Evolutionary conservation across 257 asterid genomes (phyloP).

Genomic region (Solanum appendiculatum): DNA sequence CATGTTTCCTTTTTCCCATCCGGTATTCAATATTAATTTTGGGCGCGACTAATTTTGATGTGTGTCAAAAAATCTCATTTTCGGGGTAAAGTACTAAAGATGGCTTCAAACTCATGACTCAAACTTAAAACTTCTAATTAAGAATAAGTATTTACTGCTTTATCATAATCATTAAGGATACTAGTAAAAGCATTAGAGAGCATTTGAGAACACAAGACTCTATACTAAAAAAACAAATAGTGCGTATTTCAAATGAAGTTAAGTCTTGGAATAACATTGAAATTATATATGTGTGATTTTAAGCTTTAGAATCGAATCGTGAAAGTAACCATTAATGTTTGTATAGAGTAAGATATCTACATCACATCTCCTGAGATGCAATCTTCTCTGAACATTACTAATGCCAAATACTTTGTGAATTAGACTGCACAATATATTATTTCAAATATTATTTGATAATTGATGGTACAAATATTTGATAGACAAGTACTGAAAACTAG

Average conservation of each 20-base stretch:
- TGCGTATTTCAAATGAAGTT: not conserved
- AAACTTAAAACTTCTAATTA: not conserved
- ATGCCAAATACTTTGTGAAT: too few species aligned
- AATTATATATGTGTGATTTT: not conserved
- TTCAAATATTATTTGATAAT: not conserved
- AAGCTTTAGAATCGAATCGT: fast-evolving
- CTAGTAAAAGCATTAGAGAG: not conserved
- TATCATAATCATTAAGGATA: too few species aligned
- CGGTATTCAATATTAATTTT: not conserved
- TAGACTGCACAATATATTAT: too few species aligned
- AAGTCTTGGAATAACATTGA: not conserved
- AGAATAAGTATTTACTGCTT: not conserved
- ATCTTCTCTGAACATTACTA: not conserved
- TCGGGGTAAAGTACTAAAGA: not conserved
- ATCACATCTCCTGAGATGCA: not conserved
- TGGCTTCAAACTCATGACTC: not conserved
- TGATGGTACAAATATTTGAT: not conserved
- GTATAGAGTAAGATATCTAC: not conserved
- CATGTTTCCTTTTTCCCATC: not conserved
- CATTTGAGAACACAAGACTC: not conserved
- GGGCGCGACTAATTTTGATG: not conserved
- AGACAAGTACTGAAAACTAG: not conserved
- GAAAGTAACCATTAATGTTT: not conserved
- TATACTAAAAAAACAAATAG: not conserved
- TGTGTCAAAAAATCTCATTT: not conserved